phyloP scores from a whole-genome alignment of 164 flowering plant genomes.

The Macadamia integrifolia region DNA sequence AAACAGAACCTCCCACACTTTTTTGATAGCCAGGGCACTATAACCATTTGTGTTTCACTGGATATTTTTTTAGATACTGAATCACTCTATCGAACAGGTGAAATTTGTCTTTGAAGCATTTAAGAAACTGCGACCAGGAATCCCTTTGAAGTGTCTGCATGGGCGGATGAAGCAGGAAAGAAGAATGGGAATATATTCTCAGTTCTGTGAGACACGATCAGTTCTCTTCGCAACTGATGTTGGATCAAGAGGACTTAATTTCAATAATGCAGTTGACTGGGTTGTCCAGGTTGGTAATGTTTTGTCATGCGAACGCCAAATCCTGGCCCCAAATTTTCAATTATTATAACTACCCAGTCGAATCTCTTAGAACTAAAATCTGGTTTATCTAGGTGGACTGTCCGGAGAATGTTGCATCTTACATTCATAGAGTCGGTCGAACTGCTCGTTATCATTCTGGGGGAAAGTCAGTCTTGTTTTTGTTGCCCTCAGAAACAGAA shows the following conservation, averaged over 20 bases:
- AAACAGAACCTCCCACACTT: no score
- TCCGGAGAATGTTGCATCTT: slow-evolving; percentile 79
- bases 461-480: slow-evolving; percentile 74
- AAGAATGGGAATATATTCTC: slow-evolving; percentile 61
- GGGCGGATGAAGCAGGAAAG: slow-evolving; percentile 79
- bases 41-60: no score
- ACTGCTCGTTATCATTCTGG: slow-evolving; percentile 77
- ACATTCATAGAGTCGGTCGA: slow-evolving; percentile 96
- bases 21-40: no score
- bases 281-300: slow-evolving; percentile 72
- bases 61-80: background rate
- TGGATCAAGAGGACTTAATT: slow-evolving; percentile 91
- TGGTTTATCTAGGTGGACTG: slow-evolving; percentile 68
- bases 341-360: no score
- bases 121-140: slow-evolving; percentile 88
- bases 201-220: slow-evolving; percentile 64
- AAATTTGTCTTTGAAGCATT: slow-evolving; percentile 84
- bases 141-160: slow-evolving; percentile 85
- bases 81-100: slow-evolving; percentile 38
- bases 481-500: slow-evolving; percentile 68
- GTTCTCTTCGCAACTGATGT: slow-evolving; percentile 91
- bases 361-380: no score
- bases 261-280: slow-evolving; percentile 89
- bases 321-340: no score
- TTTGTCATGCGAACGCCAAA: no score